These are phyloP conservation scores for Chlamydomonas urium DNA, from an alignment of 139 green algal species.

Conservation along the genomic window DNA sequence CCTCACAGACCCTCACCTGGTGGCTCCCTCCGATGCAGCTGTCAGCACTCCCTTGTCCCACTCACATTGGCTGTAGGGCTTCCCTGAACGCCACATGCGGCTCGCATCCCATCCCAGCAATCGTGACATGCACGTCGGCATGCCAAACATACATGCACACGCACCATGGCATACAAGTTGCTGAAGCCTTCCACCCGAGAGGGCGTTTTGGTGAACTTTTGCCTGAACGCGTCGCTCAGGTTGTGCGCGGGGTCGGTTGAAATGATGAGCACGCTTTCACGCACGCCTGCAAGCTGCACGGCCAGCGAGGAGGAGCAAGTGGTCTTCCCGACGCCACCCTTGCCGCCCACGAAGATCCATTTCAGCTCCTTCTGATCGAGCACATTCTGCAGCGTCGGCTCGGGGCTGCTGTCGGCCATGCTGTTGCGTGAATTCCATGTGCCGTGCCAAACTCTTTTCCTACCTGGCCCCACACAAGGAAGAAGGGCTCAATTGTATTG, in stretches of 20 bases:
- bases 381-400: conserved; percentile 83
- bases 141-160: conserved; percentile 12
- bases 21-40: no score
- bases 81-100: no score
- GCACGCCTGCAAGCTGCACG: conserved; percentile 70
- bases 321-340: conserved; percentile 88
- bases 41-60: no score
- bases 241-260: conserved; percentile 96
- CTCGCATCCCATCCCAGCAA: no score
- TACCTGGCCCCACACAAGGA: no score
- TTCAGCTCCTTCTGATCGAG: conserved; percentile 83
- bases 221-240: conserved; percentile 90
- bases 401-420: conserved; percentile 24
- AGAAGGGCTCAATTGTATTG: no score
- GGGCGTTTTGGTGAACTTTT: conserved; percentile 90
- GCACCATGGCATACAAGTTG: conserved; percentile 95
- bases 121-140: neutral
- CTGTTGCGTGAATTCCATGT: no score
- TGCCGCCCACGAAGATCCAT: conserved; percentile 96
- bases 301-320: conserved; percentile 85
- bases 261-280: conserved; percentile 91
- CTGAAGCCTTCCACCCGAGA: conserved; percentile 78
- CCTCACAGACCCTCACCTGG: no score
- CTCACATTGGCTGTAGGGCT: no score
- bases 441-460: no score